A percentile compares a stretch with the other conserved stretches of the same genome.
Conservation (phyloP, 805 yeast species). For the Kuraishia ogatae region DNA sequence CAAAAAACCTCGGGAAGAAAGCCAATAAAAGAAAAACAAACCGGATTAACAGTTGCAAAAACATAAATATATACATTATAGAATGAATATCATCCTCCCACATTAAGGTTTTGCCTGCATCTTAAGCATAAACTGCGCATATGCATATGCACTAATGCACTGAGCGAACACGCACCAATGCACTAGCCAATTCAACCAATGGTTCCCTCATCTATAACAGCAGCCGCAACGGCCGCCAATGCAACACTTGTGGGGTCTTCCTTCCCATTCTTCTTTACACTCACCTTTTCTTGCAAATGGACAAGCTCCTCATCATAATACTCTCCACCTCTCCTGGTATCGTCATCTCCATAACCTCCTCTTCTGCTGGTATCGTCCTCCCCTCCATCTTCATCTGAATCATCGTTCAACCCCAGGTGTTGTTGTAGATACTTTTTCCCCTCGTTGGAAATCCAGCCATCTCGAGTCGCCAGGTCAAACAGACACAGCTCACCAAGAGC, state of each 20-base stretch:
- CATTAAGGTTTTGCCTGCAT: too few relatives aligned
- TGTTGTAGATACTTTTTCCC: not conserved
- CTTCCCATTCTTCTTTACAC: not conserved
- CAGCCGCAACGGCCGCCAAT: slow-evolving; percentile 24
- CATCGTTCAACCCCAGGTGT: slow-evolving; percentile 1
- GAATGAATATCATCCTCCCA: too few relatives aligned
- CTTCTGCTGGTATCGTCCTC: slow-evolving; percentile 1
- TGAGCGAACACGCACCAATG: not conserved
- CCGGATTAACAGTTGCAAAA: too few relatives aligned
- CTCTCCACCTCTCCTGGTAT: not conserved
- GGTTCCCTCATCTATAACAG: slow-evolving; percentile 9
- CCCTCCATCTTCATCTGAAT: slow-evolving; percentile 5
- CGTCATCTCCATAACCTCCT: not conserved
- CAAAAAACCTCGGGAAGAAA: too few relatives aligned
- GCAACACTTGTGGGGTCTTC: slow-evolving; percentile 15
- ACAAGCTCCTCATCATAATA: not conserved
- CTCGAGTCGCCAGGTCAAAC: slow-evolving; percentile 34
- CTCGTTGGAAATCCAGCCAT: slow-evolving; percentile 17
- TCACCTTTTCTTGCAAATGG: not conserved
- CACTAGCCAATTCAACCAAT: not conserved
- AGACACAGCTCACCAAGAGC: slow-evolving; percentile 29
- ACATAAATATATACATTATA: too few relatives aligned
- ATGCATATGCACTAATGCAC: too few relatives aligned
- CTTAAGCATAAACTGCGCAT: too few relatives aligned
- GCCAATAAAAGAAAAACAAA: too few relatives aligned